Evolutionary conservation across 352 stramenopile genomes (phyloP), one percentile per base, ranked within the genome.

Genomic region (Globisporangium carolinianum): DNA sequence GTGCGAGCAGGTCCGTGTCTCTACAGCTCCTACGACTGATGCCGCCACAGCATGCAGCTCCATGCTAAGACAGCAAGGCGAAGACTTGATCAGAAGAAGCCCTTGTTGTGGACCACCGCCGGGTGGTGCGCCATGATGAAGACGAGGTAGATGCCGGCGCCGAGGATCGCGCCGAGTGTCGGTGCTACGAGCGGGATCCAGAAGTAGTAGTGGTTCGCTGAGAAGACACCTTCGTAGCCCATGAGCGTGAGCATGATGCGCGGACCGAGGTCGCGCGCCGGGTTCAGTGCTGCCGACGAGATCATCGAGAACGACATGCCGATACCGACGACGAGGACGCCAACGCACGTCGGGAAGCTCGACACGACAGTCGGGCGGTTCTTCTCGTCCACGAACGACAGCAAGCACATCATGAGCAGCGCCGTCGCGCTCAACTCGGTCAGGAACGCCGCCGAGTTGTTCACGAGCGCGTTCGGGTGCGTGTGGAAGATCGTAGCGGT

Each of bases 161-260:
- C 69, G 50, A 71, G 18, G 36, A 70, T 52, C 36, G 39, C 62
- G 35, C 69, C 69, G 47, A 73, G 24, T 9, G 55, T 62, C 3
- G 69, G 69, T 15, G 66, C 69, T 5, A 76, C 52, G 51, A 76
- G 54, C 24, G 66, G 66, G 51, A 76, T 64, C 69, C 65, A 76
- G 53, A 73, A 76, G 62, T 73, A 73, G 53, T 47, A 41, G 53
- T 65, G 50, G 55, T 66, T 24, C 11, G 37, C 37, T n/a, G 55
- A 63, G 50, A 76, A 73, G 18, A 72, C 46, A 46, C 51, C 57
- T 3, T 63, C 61, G 54, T 65, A 73, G 45, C 66, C 66, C 3
- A 63, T 39, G 9, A 73, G 36, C 38, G 58, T 17, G 32, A 63
- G 54, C 53, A 74, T 63, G 49, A 76, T 53, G 17, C 69, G 69